A percentile compares a stretch with the other conserved stretches of the same genome.
Evolutionary conservation across 2,329 filamentous ascomycete genomes (phyloP).

Genomic region (Ceratocystis cacaofunesta): DNA sequence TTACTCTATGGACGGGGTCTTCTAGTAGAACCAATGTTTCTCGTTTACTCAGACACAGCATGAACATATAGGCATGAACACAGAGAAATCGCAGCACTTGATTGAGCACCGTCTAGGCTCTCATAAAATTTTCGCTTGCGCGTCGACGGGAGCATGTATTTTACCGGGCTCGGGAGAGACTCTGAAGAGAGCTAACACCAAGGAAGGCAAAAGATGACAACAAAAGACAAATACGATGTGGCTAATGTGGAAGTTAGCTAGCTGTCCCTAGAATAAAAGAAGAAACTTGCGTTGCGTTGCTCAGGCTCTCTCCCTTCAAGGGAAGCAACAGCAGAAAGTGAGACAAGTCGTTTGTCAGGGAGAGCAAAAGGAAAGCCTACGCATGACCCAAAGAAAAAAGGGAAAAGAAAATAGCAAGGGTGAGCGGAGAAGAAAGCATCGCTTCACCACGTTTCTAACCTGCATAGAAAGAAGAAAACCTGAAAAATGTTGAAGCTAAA

Average conservation of each 20-base stretch:
- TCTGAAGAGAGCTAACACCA: background rate
- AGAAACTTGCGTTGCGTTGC: background rate
- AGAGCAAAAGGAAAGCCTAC: background rate
- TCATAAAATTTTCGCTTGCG: background rate
- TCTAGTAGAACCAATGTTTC: background rate
- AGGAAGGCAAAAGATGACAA: background rate
- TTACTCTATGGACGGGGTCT: background rate
- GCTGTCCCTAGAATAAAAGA: background rate
- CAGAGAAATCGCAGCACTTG: background rate
- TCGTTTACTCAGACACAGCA: slow-evolving; percentile 4
- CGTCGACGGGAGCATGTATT: background rate
- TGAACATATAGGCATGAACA: background rate
- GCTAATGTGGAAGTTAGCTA: background rate
- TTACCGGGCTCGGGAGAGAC: background rate
- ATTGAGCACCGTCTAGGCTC: background rate
- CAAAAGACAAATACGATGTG: background rate
- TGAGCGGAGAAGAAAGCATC: background rate
- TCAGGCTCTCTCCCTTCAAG: background rate
- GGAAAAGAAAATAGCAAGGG: background rate
- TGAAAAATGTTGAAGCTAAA: background rate
- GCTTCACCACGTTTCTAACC: background rate
- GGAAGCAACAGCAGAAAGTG: background rate
- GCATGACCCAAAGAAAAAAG: background rate
- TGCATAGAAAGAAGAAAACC: background rate
- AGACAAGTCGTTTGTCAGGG: background rate